phyloP scores from a whole-genome alignment of 345 rosid species.

The Linum usitatissimum region DNA sequence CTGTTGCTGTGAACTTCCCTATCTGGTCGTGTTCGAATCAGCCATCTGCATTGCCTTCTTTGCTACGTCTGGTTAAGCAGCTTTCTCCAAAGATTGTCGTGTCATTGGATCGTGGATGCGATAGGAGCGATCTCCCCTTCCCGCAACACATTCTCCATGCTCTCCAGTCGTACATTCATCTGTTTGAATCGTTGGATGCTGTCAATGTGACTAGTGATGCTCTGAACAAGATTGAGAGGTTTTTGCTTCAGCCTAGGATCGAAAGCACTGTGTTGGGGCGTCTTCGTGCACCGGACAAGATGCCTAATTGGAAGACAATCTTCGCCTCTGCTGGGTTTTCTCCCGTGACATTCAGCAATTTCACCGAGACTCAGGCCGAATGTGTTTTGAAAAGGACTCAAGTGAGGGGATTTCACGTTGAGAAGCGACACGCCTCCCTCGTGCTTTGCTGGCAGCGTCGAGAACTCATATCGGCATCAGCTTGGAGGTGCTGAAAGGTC shows the following conservation, averaged over 20 bases:
- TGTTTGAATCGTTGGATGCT: constrained; percentile 80
- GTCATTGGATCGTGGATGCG: constrained; percentile 72
- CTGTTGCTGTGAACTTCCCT: constrained; percentile 43
- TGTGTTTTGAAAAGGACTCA: constrained; percentile 58
- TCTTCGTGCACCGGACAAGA: constrained; percentile 40
- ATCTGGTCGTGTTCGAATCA: constrained; percentile 30
- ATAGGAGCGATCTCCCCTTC: constrained; percentile 62
- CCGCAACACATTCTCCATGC: constrained; percentile 67
- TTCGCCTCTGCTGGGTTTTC: constrained; percentile 61
- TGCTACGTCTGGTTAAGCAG: constrained; percentile 63
- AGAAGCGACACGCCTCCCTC: constrained; percentile 62
- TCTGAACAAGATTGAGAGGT: constrained; percentile 76
- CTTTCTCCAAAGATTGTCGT: constrained; percentile 71
- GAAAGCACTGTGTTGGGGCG: constrained; percentile 58
- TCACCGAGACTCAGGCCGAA: constrained; percentile 81
- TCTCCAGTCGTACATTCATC: constrained; percentile 45
- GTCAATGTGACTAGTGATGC: constrained; percentile 56
- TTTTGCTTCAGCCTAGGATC: constrained; percentile 56
- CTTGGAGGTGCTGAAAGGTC: constrained; percentile 63
- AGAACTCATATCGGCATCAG: constrained; percentile 78
- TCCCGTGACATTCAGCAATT: constrained; percentile 56
- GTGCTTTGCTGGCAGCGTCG: constrained; percentile 80
- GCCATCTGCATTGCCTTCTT: constrained; percentile 34
- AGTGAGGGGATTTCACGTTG: constrained; percentile 71
- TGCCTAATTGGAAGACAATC: constrained; percentile 64